Evolutionary conservation across 805 yeast genomes (phyloP).

Genomic region (Candida ovalis): DNA sequence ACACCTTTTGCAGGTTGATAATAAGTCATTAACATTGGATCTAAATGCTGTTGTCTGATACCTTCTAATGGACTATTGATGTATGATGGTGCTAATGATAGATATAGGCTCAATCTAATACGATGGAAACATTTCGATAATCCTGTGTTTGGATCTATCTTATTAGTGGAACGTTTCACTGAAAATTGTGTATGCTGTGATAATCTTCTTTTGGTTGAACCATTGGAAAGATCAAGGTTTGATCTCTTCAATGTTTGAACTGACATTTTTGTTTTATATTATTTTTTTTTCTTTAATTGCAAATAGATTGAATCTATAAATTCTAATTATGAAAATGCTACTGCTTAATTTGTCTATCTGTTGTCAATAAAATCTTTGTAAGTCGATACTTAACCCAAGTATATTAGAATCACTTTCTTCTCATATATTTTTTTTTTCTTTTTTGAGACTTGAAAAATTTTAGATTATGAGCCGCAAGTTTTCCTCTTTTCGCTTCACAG

Average conservation of each 20-base stretch:
- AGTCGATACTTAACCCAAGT: no score
- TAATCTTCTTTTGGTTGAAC: not conserved
- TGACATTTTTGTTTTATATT: slow-evolving; percentile 2
- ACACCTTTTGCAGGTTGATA: slow-evolving; percentile 74
- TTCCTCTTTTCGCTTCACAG: not conserved
- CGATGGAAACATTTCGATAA: slow-evolving; percentile 67
- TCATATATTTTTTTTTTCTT: not conserved
- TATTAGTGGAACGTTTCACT: slow-evolving; percentile 14
- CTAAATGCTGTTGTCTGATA: slow-evolving; percentile 81
- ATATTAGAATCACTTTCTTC: not conserved
- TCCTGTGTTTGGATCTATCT: slow-evolving; percentile 32
- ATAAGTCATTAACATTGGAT: slow-evolving; percentile 83
- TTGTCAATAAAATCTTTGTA: no score
- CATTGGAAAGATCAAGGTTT: not conserved
- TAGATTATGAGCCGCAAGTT: not conserved
- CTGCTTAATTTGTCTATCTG: no score
- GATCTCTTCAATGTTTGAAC: slow-evolving; percentile 7
- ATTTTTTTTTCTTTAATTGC: no score
- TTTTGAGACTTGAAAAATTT: not conserved
- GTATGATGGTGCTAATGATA: slow-evolving; percentile 85
- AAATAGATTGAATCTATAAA: no score
- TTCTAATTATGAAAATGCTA: no score
- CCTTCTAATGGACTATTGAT: slow-evolving; percentile 70
- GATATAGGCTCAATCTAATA: slow-evolving; percentile 60
- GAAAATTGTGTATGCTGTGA: slow-evolving; percentile 1